A percentile compares a stretch with the other conserved stretches of the same genome.
Evolutionary conservation across 1,284 basidiomycete species (phyloP).

Genomic region (Phellinidium pouzarii): DNA sequence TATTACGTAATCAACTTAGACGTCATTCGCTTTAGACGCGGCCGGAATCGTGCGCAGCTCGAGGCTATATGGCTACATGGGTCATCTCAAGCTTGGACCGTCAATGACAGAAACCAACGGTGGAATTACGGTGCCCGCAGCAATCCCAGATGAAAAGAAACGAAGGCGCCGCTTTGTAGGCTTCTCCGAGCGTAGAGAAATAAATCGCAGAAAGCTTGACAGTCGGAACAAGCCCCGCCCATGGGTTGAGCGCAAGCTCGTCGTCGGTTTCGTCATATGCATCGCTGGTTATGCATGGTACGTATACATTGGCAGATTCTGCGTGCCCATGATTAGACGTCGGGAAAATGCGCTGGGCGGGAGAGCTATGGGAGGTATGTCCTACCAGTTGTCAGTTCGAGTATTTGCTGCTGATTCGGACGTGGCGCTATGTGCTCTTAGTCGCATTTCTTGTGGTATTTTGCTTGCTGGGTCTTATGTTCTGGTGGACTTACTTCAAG

Average conservation of each 20-base stretch:
- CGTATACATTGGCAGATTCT: conserved; percentile 64
- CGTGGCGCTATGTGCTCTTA: conserved; percentile 24
- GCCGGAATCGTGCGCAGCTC: too few relatives aligned
- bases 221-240: conserved; percentile 42
- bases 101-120: too few relatives aligned
- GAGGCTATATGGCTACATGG: too few relatives aligned
- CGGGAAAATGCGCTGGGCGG: conserved; percentile 36
- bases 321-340: conserved; percentile 52
- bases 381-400: neutral
- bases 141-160: neutral
- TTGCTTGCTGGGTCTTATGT: conserved; percentile 56
- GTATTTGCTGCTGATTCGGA: conserved; percentile 1
- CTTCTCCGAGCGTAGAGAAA: conserved; percentile 6
- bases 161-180: conserved; percentile 9
- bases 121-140: too few relatives aligned
- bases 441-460: conserved; percentile 57
- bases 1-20: too few relatives aligned
- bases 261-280: conserved; percentile 43
- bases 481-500: conserved; percentile 65
- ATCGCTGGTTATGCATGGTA: conserved; percentile 60
- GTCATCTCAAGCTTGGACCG: too few relatives aligned
- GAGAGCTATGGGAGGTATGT: conserved; percentile 53
- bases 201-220: conserved; percentile 29
- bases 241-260: conserved; percentile 56
- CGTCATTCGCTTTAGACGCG: too few relatives aligned